Percentiles rank a stretch among this genome's conserved stretches.
These are phyloP conservation scores for Sporisorium reilianum DNA, from an alignment of 1,284 basidiomycete species.

Conservation along the genomic window DNA sequence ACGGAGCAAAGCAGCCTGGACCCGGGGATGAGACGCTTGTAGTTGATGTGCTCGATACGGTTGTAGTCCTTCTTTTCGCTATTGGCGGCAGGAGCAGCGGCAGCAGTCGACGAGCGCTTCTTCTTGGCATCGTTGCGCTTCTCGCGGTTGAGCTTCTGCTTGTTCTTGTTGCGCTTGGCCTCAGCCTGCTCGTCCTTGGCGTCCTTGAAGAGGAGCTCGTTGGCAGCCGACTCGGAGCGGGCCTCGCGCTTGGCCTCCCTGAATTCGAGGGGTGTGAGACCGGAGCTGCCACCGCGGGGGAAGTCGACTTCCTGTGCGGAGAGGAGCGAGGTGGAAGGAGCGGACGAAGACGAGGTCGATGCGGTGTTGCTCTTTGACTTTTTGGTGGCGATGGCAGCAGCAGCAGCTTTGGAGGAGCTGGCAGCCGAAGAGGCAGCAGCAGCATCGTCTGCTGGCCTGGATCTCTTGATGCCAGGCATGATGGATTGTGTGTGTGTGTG, in stretches of 20 bases:
- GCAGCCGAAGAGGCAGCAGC: conserved; percentile 34
- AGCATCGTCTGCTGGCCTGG: conserved; percentile 39
- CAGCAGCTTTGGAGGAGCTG: conserved; percentile 33
- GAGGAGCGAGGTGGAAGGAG: conserved; percentile 42
- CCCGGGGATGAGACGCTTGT: conserved; percentile 88
- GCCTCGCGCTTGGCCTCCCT: conserved; percentile 87
- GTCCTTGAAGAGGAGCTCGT: conserved; percentile 77
- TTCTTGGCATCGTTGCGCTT: conserved; percentile 68
- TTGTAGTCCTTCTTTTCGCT: conserved; percentile 71
- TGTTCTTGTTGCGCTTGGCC: conserved; percentile 49
- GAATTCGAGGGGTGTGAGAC: conserved; percentile 89
- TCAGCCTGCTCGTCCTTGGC: conserved; percentile 36
- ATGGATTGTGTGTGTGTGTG: conserved; percentile 6
- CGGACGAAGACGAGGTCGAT: conserved; percentile 9
- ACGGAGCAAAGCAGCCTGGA: conserved; percentile 90
- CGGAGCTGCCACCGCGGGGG: conserved; percentile 82
- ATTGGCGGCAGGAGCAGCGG: conserved; percentile 11
- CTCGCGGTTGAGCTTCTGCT: conserved; percentile 56
- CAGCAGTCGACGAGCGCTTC: conserved; percentile 41
- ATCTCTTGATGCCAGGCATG: conserved; percentile 57
- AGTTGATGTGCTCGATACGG: conserved; percentile 91
- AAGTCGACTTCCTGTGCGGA: conserved; percentile 78
- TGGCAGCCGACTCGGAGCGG: conserved; percentile 79
- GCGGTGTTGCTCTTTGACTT: conserved; percentile 29
- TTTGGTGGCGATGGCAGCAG: conserved; percentile 16